phyloP scores from a whole-genome alignment of 371 early-diverging fungal species.

The Mortierella sp. region DNA sequence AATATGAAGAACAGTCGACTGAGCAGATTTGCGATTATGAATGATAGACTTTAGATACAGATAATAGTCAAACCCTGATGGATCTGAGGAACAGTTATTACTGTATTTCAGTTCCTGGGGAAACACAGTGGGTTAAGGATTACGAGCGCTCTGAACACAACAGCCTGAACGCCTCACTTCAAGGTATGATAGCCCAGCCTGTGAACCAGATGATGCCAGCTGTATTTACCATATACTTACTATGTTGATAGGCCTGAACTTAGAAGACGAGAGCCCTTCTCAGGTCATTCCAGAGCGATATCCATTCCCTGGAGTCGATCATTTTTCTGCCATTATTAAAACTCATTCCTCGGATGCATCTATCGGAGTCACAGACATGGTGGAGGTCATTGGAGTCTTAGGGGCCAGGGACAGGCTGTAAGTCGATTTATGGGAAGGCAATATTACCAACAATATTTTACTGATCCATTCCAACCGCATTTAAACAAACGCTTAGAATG shows the following conservation, averaged over 20 bases:
- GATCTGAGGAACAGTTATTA: constrained; percentile 60
- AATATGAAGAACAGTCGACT: background rate
- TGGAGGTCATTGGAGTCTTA: constrained; percentile 71
- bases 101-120: constrained; percentile 75
- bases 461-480: background rate
- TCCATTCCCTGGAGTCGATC: constrained; percentile 64
- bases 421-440: background rate
- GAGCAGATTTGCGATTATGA: background rate
- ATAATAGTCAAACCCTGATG: constrained; percentile 24
- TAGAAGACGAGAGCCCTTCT: constrained; percentile 5
- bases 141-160: constrained; percentile 5
- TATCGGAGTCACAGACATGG: constrained; percentile 66
- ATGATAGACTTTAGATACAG: constrained; percentile 8
- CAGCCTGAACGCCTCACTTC: constrained; percentile 17
- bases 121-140: constrained; percentile 63
- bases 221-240: background rate
- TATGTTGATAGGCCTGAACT: constrained; percentile 12
- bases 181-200: constrained; percentile 18
- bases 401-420: constrained; percentile 52
- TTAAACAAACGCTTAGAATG: constrained; percentile 1
- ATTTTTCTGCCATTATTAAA: constrained; percentile 67
- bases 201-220: background rate
- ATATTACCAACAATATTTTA: background rate
- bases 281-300: constrained; percentile 57
- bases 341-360: constrained; percentile 49